Conservation (phyloP, 129 eudicot genomes). For the Rutidosis leptorrhynchoides region DNA sequence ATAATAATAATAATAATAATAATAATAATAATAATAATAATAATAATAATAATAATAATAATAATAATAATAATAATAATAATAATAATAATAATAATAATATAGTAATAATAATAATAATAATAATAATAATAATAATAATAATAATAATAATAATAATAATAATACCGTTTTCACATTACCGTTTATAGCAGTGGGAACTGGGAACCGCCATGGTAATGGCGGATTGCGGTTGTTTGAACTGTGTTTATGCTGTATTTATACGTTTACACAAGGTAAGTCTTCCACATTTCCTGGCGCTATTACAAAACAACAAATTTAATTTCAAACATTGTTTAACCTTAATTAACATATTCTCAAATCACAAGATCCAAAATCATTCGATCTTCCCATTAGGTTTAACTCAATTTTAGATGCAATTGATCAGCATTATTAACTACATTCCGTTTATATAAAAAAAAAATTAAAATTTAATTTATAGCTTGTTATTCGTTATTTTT, state of each 20-base stretch:
- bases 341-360: background rate
- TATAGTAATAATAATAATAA: no score
- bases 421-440: constrained; percentile 5
- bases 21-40: no score
- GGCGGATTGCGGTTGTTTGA: background rate
- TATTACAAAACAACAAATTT: constrained; percentile 11
- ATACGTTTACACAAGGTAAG: background rate
- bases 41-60: no score
- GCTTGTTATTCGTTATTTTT: background rate
- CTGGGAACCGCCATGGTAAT: background rate
- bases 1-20: no score
- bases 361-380: constrained; percentile 10
- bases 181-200: background rate
- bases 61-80: no score
- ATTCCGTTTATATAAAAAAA: no score
- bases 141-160: no score
- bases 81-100: no score
- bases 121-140: no score
- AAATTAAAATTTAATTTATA: background rate
- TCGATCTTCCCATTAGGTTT: constrained; percentile 3
- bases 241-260: background rate
- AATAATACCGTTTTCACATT: no score
- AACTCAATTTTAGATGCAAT: constrained; percentile 12
- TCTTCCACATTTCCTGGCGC: constrained; percentile 28
- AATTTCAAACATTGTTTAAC: background rate